phyloP scores from a whole-genome alignment of 257 asterid genomes.

The Haberlea rhodopensis region DNA sequence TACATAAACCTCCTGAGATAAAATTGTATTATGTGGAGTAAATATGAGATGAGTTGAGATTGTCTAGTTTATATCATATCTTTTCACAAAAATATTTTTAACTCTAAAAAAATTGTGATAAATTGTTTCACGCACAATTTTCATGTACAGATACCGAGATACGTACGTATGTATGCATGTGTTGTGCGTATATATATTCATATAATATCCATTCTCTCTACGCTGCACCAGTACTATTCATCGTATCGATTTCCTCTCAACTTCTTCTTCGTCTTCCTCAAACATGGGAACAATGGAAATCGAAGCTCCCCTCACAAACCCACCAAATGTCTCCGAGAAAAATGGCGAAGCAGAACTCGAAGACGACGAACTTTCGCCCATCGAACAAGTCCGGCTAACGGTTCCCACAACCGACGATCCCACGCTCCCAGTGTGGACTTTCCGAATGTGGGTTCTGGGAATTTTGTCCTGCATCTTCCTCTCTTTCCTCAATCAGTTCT shows the following conservation, averaged over 20 bases:
- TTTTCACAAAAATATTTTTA: no score
- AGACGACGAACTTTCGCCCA: slow-evolving; percentile 54
- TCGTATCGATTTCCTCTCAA: neutral
- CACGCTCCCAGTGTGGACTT: slow-evolving; percentile 72
- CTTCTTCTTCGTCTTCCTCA: neutral
- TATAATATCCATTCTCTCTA: no score
- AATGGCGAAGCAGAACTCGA: slow-evolving; percentile 20
- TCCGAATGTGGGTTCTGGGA: slow-evolving; percentile 82
- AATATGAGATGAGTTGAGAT: no score
- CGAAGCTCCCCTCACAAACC: neutral
- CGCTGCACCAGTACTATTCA: no score
- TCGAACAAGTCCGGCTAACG: slow-evolving; percentile 70
- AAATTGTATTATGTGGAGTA: no score
- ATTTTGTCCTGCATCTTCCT: slow-evolving; percentile 59
- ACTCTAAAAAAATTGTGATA: no score
- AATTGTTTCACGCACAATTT: no score
- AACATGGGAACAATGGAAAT: neutral
- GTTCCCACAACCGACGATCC: slow-evolving; percentile 70
- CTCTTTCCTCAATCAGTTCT: slow-evolving; percentile 77
- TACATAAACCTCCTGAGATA: no score
- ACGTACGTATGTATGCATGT: no score
- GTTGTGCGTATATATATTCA: no score
- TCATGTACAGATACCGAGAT: no score
- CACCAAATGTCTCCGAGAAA: neutral
- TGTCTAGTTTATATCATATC: no score